Conservation (phyloP, 108 stramenopile species). For the Cylindrotheca closterium region DNA sequence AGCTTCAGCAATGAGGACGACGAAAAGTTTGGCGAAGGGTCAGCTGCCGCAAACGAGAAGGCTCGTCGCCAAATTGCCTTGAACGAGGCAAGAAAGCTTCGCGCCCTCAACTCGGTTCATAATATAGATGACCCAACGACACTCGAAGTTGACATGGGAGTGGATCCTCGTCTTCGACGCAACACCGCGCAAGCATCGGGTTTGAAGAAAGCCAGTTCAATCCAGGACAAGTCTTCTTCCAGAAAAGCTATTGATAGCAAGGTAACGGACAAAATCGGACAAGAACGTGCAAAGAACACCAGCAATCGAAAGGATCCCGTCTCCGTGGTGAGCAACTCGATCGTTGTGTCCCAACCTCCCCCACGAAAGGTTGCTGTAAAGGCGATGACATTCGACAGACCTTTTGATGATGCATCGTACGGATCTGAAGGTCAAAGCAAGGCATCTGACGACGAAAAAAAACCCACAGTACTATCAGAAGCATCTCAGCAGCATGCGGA, state of each 20-base stretch:
- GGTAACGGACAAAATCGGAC: background rate
- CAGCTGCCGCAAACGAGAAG: background rate
- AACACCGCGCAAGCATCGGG: background rate
- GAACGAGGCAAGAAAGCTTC: conserved; percentile 8
- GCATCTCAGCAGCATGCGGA: background rate
- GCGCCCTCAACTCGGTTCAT: conserved; percentile 10
- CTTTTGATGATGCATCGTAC: background rate
- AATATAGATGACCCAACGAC: background rate
- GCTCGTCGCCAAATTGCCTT: background rate
- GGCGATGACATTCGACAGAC: background rate
- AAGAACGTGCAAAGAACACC: too few relatives aligned
- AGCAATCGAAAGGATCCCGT: background rate
- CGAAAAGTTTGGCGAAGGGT: background rate
- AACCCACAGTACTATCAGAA: background rate
- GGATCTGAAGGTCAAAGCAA: background rate
- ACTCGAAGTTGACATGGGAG: background rate
- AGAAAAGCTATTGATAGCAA: background rate
- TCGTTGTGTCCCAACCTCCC: background rate
- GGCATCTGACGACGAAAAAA: background rate
- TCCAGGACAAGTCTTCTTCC: background rate
- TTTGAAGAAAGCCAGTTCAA: background rate
- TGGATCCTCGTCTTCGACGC: background rate
- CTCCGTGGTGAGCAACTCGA: background rate
- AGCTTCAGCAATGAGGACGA: conserved; percentile 2
- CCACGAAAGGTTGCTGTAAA: background rate